phyloP scores from a whole-genome alignment of 2,329 filamentous ascomycete genomes.

The Trichophyton rubrum region DNA sequence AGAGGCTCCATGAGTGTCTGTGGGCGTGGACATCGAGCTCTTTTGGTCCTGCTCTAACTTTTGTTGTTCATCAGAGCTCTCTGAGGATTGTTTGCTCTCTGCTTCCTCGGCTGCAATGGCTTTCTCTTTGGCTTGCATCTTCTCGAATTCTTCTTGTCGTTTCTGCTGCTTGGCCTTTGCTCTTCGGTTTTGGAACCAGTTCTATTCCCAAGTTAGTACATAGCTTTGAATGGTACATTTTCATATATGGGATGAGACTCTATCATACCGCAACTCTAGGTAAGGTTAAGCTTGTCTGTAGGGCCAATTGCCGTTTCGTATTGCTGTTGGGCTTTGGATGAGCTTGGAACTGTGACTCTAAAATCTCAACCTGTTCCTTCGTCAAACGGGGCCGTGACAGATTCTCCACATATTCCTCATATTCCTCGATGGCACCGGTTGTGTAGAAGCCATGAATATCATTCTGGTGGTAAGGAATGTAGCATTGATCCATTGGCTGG shows the following conservation, averaged over 20 bases:
- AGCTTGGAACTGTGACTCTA: conserved; percentile 39
- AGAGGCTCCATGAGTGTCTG: not conserved
- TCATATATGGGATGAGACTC: not conserved
- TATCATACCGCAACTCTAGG: conserved; percentile 38
- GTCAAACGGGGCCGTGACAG: conserved; percentile 38
- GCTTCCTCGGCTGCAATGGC: not conserved
- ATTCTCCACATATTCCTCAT: conserved; percentile 37
- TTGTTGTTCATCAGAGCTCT: conserved; percentile 5
- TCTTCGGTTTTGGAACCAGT: conserved; percentile 42
- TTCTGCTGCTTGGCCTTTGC: conserved; percentile 42
- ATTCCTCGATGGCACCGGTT: conserved; percentile 23
- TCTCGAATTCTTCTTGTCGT: conserved; percentile 38
- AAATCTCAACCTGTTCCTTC: conserved; percentile 39
- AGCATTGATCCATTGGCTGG: conserved; percentile 7
- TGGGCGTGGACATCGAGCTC: not conserved
- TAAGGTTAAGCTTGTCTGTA: conserved; percentile 37
- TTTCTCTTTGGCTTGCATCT: conserved; percentile 24
- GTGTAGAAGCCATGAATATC: conserved; percentile 8
- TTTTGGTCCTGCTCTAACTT: not conserved
- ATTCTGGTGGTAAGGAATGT: conserved; percentile 7
- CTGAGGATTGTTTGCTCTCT: conserved; percentile 6
- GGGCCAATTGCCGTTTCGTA: conserved; percentile 38
- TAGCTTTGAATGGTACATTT: not conserved
- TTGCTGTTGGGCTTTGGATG: conserved; percentile 41
- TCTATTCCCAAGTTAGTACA: conserved; percentile 22